phyloP scores from a whole-genome alignment of 73 alveolate genomes.

The Paramecium sexaurelia region DNA sequence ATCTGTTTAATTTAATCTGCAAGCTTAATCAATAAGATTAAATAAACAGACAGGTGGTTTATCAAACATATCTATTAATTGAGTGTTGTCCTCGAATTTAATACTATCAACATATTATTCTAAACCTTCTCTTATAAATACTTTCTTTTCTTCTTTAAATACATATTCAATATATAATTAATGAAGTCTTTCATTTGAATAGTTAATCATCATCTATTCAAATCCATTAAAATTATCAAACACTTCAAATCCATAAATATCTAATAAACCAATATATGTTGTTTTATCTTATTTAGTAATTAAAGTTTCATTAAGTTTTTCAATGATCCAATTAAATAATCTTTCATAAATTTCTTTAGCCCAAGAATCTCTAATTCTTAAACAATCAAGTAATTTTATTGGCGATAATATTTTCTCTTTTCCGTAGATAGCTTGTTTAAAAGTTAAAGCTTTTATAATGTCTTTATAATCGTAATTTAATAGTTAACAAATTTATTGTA shows the following conservation, averaged over 20 bases:
- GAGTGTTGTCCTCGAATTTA: conserved; percentile 52
- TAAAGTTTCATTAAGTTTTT: conserved; percentile 62
- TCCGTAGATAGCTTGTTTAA: not conserved
- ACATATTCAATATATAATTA: conserved; percentile 92
- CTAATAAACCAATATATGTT: conserved; percentile 90
- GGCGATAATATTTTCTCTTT: conserved; percentile 73
- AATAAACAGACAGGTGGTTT: conserved; percentile 75
- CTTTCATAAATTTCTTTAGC: conserved; percentile 93
- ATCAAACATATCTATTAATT: conserved; percentile 73
- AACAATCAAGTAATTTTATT: conserved; percentile 70
- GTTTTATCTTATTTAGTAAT: not conserved
- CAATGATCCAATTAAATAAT: conserved; percentile 91
- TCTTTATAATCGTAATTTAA: conserved; percentile 73
- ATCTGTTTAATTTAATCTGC: conserved; percentile 58
- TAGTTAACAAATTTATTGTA: conserved; percentile 75
- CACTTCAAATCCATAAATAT: conserved; percentile 97
- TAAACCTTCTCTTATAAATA: conserved; percentile 70
- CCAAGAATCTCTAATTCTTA: conserved; percentile 87
- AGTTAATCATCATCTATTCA: conserved; percentile 95
- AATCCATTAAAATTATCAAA: conserved; percentile 90
- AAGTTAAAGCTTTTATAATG: conserved; percentile 65
- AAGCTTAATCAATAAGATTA: conserved; percentile 77
- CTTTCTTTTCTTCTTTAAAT: conserved; percentile 88
- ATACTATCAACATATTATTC: conserved; percentile 43
- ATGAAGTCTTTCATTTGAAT: conserved; percentile 95